Base-by-base conservation (phyloP, 73 alveolate species). In the Paramecium tetraurelia region DNA sequence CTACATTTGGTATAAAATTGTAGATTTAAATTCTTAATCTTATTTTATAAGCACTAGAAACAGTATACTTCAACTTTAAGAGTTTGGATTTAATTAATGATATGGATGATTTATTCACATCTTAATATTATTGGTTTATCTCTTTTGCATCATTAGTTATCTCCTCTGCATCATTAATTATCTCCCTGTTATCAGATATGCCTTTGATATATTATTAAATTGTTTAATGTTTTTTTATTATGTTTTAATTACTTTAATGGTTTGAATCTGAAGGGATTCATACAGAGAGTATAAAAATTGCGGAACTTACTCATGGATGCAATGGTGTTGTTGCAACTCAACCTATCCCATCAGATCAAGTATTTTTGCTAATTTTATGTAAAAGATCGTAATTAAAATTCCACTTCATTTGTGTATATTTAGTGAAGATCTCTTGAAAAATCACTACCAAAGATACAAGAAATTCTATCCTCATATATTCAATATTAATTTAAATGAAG, bases 381-480 rank as follows among this genome's bases (percentile, higher is more conserved):
- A 59, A 59, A 31, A 63, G 84, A 27, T 6, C 9, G 5, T 63
- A 3, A 63, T 63, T 6, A 63, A 18, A 6, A 63, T 63, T 63
- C 48, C 48, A 11, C 46, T 63, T 31, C 84, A 63, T 63, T 63
- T 63, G 48, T 31, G 20, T 31, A 63, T 63, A 24, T 63, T 24
- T 63, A 63, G 48, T 63, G 46, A 63, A 7, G 84, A 63, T 18
- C 48, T 63, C 5, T 63, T 63, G 35, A 63, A 63, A 3, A 22
- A 31, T 31, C 27, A 63, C 24, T 22, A 63, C 12, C 3, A 22
- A 27, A 27, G 84, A 72, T 72, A 72, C 46, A 20, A 38, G 48
- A 80, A 80, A 80, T 22, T 44, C 10, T 80, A 80, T 41, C 90
- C 90, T 27, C 90, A 80, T 44, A 43, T 80, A 43, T 80, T 80